Evolutionary conservation across 805 yeast genomes (phyloP).

Genomic region (Sporopachydermia lactativora): DNA sequence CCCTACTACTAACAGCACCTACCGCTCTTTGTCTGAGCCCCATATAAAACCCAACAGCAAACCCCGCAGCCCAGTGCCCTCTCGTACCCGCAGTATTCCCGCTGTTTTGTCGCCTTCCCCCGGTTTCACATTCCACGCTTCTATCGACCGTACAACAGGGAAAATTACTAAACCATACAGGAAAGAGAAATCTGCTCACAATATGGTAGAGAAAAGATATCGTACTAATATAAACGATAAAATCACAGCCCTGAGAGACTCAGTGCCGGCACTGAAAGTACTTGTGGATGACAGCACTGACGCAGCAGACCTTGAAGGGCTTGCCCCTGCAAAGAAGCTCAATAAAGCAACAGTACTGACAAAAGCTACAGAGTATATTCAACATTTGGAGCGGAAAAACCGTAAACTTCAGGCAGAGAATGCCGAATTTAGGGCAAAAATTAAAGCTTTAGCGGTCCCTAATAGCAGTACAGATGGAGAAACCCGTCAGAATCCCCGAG

Average conservation of each 20-base stretch:
- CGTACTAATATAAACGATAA: conserved; percentile 59
- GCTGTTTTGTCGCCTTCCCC: no score
- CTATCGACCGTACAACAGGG: background rate
- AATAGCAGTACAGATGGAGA: no score
- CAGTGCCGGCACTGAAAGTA: conserved; percentile 19
- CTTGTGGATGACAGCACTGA: conserved; percentile 8
- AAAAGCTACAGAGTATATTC: conserved; percentile 70
- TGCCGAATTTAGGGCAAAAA: conserved; percentile 24
- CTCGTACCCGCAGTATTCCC: no score
- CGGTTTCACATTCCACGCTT: background rate
- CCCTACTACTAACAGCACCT: no score
- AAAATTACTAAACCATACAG: conserved; percentile 23
- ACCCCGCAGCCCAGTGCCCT: no score
- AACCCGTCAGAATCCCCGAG: no score
- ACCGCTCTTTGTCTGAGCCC: no score
- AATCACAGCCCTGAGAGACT: conserved; percentile 46
- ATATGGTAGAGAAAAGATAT: conserved; percentile 59
- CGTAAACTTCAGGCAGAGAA: conserved; percentile 36
- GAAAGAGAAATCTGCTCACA: conserved; percentile 50
- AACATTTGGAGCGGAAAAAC: conserved; percentile 53
- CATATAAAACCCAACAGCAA: no score
- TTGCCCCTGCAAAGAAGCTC: conserved; percentile 59
- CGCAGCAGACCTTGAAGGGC: conserved; percentile 50
- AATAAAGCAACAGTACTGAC: conserved; percentile 68
- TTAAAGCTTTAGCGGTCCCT: no score